phyloP scores from a whole-genome alignment of 116 monocot genomes.

The Cymodocea nodosa region DNA sequence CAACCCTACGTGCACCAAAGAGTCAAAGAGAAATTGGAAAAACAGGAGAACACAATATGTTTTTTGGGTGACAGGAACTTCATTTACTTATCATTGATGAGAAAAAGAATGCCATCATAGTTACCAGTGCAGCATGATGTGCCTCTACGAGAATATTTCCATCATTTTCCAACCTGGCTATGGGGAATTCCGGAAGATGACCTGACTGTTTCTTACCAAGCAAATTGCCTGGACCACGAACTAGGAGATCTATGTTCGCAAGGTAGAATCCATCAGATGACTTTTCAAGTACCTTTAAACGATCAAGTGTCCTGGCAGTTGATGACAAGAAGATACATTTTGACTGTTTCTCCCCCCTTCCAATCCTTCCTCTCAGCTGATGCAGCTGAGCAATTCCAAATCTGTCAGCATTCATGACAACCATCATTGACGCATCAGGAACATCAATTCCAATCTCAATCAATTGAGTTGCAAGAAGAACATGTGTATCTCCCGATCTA shows the following conservation, averaged over 20 bases:
- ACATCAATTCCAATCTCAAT: constrained; percentile 97
- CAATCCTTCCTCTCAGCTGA: constrained; percentile 91
- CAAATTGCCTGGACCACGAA: constrained; percentile 90
- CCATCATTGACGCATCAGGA: constrained; percentile 98
- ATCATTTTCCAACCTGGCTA: constrained; percentile 86
- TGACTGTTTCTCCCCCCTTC: constrained; percentile 67
- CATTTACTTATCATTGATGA: not conserved
- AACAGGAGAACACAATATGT: not conserved
- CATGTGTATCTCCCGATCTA: constrained; percentile 57
- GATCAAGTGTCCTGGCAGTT: constrained; percentile 31
- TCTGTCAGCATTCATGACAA: constrained; percentile 97
- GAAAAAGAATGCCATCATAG: constrained; percentile 1
- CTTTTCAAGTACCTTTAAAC: constrained; percentile 69
- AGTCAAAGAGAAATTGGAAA: not conserved
- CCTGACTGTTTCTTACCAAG: constrained; percentile 97
- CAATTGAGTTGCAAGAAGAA: constrained; percentile 81
- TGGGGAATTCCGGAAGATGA: constrained; percentile 91
- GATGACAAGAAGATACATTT: constrained; percentile 77
- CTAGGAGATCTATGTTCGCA: constrained; percentile 69
- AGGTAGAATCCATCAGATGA: constrained; percentile 86
- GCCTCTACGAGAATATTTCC: constrained; percentile 90
- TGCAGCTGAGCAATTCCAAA: constrained; percentile 96
- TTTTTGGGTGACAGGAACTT: not conserved
- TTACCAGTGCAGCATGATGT: constrained; percentile 88
- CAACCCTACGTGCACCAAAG: not conserved